Conservation (phyloP, 2,329 filamentous ascomycete genomes). For the Calonectria pseudoturangicola region DNA sequence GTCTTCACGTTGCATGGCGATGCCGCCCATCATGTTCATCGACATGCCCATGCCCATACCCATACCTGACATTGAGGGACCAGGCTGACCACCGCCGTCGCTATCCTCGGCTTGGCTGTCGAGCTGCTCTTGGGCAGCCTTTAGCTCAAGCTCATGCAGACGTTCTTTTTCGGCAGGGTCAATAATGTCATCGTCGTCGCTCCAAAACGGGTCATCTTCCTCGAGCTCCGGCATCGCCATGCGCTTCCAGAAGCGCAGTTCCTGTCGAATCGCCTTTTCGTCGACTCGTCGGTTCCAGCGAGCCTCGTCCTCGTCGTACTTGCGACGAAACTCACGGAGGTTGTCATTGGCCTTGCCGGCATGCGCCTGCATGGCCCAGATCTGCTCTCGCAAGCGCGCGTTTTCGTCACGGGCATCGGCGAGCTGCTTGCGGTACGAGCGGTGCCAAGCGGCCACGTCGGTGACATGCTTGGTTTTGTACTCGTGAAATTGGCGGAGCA, state of each 20-base stretch:
- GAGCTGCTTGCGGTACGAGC: constrained; percentile 78
- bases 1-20: constrained; percentile 63
- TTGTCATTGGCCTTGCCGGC: constrained; percentile 75
- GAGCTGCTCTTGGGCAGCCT: constrained; percentile 64
- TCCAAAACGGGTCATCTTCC: constrained; percentile 77
- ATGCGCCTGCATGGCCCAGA: constrained; percentile 79
- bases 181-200: constrained; percentile 79
- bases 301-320: constrained; percentile 73
- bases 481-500: constrained; percentile 79
- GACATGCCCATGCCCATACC: constrained; percentile 51
- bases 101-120: constrained; percentile 60
- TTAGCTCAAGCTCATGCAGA: constrained; percentile 69
- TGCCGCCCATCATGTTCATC: constrained; percentile 59
- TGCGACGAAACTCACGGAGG: constrained; percentile 74
- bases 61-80: constrained; percentile 47
- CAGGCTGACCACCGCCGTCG: constrained; percentile 55
- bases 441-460: constrained; percentile 79
- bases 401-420: constrained; percentile 80
- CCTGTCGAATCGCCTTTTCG: constrained; percentile 72
- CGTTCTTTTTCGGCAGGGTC: constrained; percentile 77
- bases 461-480: constrained; percentile 78
- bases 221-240: constrained; percentile 77
- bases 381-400: constrained; percentile 76
- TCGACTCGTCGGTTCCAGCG: constrained; percentile 73
- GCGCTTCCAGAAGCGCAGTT: constrained; percentile 80